Base-by-base conservation (phyloP, 2,329 filamentous ascomycete genomes). In the Westerdykella aurantiaca region DNA sequence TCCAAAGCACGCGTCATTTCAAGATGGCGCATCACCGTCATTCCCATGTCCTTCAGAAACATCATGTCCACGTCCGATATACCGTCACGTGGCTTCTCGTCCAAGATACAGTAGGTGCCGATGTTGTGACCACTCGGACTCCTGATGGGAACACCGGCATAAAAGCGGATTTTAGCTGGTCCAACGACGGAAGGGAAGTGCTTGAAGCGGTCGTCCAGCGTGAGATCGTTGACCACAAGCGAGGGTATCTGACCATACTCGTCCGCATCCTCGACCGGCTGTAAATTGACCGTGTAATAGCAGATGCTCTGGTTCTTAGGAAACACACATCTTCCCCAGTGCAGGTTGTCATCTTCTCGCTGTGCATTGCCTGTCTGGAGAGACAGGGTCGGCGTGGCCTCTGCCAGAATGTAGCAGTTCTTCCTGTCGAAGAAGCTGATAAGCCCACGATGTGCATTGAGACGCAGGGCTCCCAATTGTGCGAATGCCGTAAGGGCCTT, bases 131-230 rank as follows among this genome's bases (percentile, higher is more conserved):
- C 73, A 31, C 72, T 75, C 0, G 73, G 73, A 3, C 78, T 80
- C 21, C 75, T 73, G 42, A 86, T 77, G 0, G 82, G 82, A 0
- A 83, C 80, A 14, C 76, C 77, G 5, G 77, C 77, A 46, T 80
- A 79, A 54, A 81, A 81, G 3, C 61, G 56, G 14, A 57, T 54
- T 29, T 46, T 60, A 48, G 51, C 67, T 44, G 38, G 63, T 13
- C 57, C 59, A 10, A 46, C 42, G n/a, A 69, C 63, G 6, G 57
- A 66, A 3, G 61, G 54, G 41, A 56, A 61, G 39, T 56, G 44
- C 33, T 66, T 61, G 49, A 73, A 69, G 48, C 69, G 72, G 16
- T 64, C 55, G 40, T 66, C 64, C n/a, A 44, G 18, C 13, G 48
- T 44, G 14, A 68, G 42, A 40, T 68, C 64, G 43, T 59, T 57